A percentile compares a stretch with the other conserved stretches of the same genome.
These are phyloP conservation scores for Xylaria digitata DNA, from an alignment of 2,329 filamentous ascomycete species.

Conservation along the genomic window DNA sequence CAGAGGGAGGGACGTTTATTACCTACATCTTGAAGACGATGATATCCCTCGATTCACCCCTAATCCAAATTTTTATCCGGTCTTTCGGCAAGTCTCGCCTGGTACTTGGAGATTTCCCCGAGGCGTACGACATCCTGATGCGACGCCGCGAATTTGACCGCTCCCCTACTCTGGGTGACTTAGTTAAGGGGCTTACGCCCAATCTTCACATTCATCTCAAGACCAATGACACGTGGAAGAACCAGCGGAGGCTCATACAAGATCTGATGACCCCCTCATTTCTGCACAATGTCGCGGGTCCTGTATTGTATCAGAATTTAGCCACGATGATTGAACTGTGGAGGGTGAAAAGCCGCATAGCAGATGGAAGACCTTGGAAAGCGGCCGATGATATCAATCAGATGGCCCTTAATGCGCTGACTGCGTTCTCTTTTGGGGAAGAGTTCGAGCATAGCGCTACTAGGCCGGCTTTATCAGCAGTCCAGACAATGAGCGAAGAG, in stretches of 20 bases:
- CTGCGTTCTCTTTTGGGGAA: too few species aligned
- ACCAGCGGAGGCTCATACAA: constrained; percentile 43
- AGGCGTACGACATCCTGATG: constrained; percentile 51
- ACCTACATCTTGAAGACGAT: constrained; percentile 27
- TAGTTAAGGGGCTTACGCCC: not conserved
- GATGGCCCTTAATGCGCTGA: too few species aligned
- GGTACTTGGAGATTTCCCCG: constrained; percentile 50
- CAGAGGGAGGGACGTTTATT: constrained; percentile 14
- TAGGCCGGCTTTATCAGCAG: too few species aligned
- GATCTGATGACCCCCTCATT: constrained; percentile 55
- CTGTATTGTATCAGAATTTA: constrained; percentile 43
- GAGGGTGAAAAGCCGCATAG: too few species aligned
- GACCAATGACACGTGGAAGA: constrained; percentile 41
- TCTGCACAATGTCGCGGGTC: constrained; percentile 49
- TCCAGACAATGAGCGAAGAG: too few species aligned
- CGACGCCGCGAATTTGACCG: constrained; percentile 39
- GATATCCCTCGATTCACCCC: constrained; percentile 36
- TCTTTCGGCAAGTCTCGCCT: constrained; percentile 50
- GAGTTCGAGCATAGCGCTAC: too few species aligned
- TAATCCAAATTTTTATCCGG: constrained; percentile 52
- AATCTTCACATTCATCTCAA: constrained; percentile 5
- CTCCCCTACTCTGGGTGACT: not conserved
- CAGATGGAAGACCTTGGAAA: too few species aligned
- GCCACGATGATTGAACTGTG: too few species aligned
- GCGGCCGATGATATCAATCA: too few species aligned